Percentiles rank a stretch among this genome's conserved stretches.
Evolutionary conservation across 2,329 filamentous ascomycete species (phyloP).

Genomic region (Epichloe coenophiala): DNA sequence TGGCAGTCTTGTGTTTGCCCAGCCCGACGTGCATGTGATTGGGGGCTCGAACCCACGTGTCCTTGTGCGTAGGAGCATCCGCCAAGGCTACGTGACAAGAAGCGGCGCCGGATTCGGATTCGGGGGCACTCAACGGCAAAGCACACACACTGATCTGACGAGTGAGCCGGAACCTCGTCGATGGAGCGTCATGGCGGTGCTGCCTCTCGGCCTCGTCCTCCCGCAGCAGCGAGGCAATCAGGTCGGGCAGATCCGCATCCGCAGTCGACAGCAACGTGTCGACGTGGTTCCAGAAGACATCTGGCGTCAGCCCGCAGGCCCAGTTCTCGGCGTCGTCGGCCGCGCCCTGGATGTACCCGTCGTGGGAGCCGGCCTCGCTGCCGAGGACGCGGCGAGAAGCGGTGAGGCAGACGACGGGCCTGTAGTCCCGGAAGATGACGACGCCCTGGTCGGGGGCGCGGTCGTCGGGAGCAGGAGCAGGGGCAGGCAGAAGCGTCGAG

Average conservation of each 20-base stretch:
- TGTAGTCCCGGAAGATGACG: constrained; percentile 41
- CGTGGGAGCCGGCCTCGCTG: constrained; percentile 45
- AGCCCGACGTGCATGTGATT: constrained; percentile 46
- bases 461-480: no score
- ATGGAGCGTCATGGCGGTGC: not conserved
- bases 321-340: constrained; percentile 93
- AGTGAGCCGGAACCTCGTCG: constrained; percentile 16
- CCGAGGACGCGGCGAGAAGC: constrained; percentile 60
- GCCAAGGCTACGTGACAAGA: constrained; percentile 33
- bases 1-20: constrained; percentile 62
- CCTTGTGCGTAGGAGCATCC: constrained; percentile 28
- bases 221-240: constrained; percentile 29
- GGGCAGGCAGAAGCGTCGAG: constrained; percentile 27
- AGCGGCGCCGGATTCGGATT: constrained; percentile 3
- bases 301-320: constrained; percentile 66
- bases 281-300: constrained; percentile 64
- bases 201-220: not conserved
- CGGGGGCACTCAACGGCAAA: constrained; percentile 13
- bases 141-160: constrained; percentile 23
- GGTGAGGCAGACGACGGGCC: constrained; percentile 73
- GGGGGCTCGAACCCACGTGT: constrained; percentile 24
- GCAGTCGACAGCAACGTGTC: constrained; percentile 44
- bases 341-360: constrained; percentile 75
- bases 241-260: constrained; percentile 48
- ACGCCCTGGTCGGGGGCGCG: not conserved